Evolutionary conservation across 1,284 basidiomycete genomes (phyloP), one percentile per base, ranked within the genome.

Genomic region (Ceratobasidium sp.): DNA sequence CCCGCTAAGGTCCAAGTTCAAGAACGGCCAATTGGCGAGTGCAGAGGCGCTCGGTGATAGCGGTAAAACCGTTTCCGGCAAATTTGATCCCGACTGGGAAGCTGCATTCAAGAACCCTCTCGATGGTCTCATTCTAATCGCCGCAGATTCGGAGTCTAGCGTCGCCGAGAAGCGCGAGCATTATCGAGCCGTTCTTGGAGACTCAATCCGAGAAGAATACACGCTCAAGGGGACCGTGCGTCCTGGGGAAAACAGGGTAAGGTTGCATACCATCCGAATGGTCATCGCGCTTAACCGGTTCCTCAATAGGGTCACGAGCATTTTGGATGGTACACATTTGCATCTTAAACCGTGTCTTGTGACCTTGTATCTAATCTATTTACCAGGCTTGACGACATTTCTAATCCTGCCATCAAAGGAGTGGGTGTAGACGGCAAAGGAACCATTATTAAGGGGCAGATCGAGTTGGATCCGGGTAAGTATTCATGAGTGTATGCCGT

Each of bases 241-340:
- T 22, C 10, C 25, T 25, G 56, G 38, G 3, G 20, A 45, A 8
- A 15, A 58, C 6, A 43, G 42, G 42, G 56, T 42, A 12, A 58
- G 38, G 38, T 35, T 8, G 6, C 22, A 3, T n/a, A n/a, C n/a
- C n/a, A 15, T 45, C 35, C 20, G 20, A 13, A 35, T 4, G 22
- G 6, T 20, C 15, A 4, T 13, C 3, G n/a, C 22, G 38, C n/a
- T 29, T 20, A 58, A 27, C 56, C 43, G 8, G 20, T 17, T 20
- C 45, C 45, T 22, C 12, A 22, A 17, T 25, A 58, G 56, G 32
- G 15, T 3, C n/a, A 58, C n/a, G 56, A 58, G 34, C 56, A 58
- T 31, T 58, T 58, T n/a, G 56, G 56, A 29, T 58, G 56, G 56
- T 45, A 29, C 25, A 40, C 29, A 29, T 6, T 13, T 13, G 4